Base-by-base conservation (phyloP, 768 basidiomycete genomes). In the Tremella yokohamensis region DNA sequence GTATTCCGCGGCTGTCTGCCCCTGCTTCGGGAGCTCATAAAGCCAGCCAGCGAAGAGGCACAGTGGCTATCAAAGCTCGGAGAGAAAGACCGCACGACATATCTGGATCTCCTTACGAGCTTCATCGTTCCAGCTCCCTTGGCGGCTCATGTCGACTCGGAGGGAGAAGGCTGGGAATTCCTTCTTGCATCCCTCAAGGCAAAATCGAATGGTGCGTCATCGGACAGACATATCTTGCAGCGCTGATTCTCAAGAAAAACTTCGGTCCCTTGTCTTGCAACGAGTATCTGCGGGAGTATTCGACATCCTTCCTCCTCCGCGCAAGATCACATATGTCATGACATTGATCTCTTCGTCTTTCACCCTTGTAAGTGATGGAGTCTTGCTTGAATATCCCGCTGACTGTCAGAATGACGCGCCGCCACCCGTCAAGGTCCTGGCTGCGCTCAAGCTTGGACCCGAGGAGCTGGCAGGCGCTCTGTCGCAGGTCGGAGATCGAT, bases 1-100 rank as follows among this genome's bases (percentile, higher is more conserved):
- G 82, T 83, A 61, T 77, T 83, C 7, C 79, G 82, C 40, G 81
- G 85, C 52, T 74, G 91, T 6, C 70, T 83, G 15, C 84, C 89
- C 0, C 80, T 83, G 6, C 76, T 90, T 50, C 80, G 82, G 60
- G 62, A 59, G 0, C 40, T 75, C 13, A 2, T 64, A 15, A 57
- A 64, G 16, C 49, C 39, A 13, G 25, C 52, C 8, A 16, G 29
- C 6, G 59, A 60, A 6, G 73, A 75, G 53, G 29, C 49, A 20
- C 13, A 20, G 11, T 65, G 56, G 65, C 25, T 67, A 1, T n/a
- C 16, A 1, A 11, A 13, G 0, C 55, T 63, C 22, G 12, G 40
- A 2, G 38, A 42, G 12, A 49, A 45, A 1, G 62, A 64, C 9
- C 49, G 54, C 20, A 38, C 24, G 39, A 48, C 40, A 8, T 65